These are phyloP conservation scores for Kazachstania psychrophila DNA, from an alignment of 805 yeast genomes.

Conservation along the genomic window DNA sequence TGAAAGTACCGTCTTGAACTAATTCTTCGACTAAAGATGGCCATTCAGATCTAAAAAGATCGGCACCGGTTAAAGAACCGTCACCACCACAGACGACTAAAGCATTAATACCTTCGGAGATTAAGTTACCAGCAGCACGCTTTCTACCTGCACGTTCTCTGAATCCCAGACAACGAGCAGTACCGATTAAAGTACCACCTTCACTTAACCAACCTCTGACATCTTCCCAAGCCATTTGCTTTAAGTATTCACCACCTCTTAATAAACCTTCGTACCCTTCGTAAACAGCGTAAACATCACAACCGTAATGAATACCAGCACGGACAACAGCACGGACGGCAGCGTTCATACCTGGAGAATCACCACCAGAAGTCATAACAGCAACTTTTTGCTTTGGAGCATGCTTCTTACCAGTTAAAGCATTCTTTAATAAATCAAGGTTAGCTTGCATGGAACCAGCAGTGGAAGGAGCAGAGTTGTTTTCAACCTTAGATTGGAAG, in stretches of 20 bases:
- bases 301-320: slow-evolving; percentile 76
- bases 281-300: slow-evolving; percentile 83
- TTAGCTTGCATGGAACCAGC: slow-evolving; percentile 6
- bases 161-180: slow-evolving; percentile 86
- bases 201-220: slow-evolving; percentile 87
- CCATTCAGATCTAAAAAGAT: slow-evolving; percentile 90
- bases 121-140: slow-evolving; percentile 74
- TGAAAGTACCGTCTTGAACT: slow-evolving; percentile 43
- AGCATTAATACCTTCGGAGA: slow-evolving; percentile 85
- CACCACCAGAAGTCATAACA: slow-evolving; percentile 98
- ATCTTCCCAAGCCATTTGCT: slow-evolving; percentile 82
- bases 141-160: slow-evolving; percentile 79
- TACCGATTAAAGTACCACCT: slow-evolving; percentile 95
- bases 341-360: slow-evolving; percentile 98
- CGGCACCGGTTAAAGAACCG: slow-evolving; percentile 97
- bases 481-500: slow-evolving; percentile 12
- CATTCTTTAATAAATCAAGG: slow-evolving; percentile 12
- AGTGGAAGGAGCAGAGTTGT: slow-evolving; percentile 7
- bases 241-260: slow-evolving; percentile 69
- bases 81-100: slow-evolving; percentile 97
- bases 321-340: slow-evolving; percentile 92
- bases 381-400: slow-evolving; percentile 46
- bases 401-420: slow-evolving; percentile 10
- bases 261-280: slow-evolving; percentile 96
- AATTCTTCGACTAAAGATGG: slow-evolving; percentile 76